Base-by-base conservation (phyloP, 495 filamentous ascomycete species). In the Astrothelium subdiscretum region DNA sequence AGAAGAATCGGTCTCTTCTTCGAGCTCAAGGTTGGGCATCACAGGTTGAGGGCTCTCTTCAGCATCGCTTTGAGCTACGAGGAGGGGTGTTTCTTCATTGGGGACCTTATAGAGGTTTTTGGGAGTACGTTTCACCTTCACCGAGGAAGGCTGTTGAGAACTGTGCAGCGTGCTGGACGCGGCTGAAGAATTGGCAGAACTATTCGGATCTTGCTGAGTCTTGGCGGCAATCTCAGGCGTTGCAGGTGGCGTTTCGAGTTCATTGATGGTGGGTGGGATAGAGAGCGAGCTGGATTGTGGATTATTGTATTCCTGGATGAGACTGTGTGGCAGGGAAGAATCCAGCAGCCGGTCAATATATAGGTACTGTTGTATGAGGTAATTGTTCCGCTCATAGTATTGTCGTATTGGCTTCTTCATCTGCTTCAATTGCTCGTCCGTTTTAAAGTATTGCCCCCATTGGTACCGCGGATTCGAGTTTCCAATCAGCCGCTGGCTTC, bases 281-380 rank as follows among this genome's bases (percentile, higher is more conserved):
- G 51, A 8, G 57, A 59, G 15, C 5, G 57, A 59, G 12, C 6
- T 6, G 13, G 75, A 70, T 0, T 84, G 84, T 62, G 82, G 74
- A 52, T 83, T 69, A 60, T 82, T 81, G 73, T 97, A 97, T 67
- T 95, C 92, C 67, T 94, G 89, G 58, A 97, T 83, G 18, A 97
- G 76, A 68, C 88, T 83, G 64, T 91, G 90, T 0, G 91, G 90
- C 5, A 95, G 76, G 6, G 90, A 91, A 13, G 90, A 95, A 72
- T 95, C 91, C 35, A 97, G 80, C 22, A 97, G 75, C n/a, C 87
- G 81, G 72, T 97, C 91, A 65, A 96, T 95, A 68, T 92, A 96
- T 57, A 90, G 79, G 71, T 96, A 97, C 66, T 90, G 88, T 62
- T 90, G 87, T 58, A 97, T 83, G 11, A 97, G 74, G 59, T 79